Base-by-base conservation (phyloP, 75 land plant genomes). In the Adiantum capillusveneris region DNA sequence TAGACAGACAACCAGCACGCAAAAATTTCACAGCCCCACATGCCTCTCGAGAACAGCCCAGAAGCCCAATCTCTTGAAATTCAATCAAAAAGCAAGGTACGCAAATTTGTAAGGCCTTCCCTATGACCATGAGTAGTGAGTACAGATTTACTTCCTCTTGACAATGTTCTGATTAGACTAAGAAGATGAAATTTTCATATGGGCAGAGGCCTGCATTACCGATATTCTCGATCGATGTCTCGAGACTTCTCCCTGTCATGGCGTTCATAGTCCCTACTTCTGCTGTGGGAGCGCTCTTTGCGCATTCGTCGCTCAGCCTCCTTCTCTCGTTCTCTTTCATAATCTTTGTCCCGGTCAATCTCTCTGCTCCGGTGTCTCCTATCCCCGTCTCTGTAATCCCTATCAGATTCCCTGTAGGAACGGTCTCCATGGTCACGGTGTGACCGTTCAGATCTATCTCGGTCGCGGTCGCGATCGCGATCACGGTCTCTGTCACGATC, bases 201-300 rank as follows among this genome's bases (percentile, higher is more conserved):
- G n/a, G n/a, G n/a, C n/a, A n/a, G 83, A 28, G 63, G 70, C 0
- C 34, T 65, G 24, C 83, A 9, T 80, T 68, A 70, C 43, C 62
- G 65, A 7, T 44, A 42, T 28, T 30, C 65, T 22, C 65, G 11
- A 34, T 69, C 83, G 63, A 70, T 65, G 1, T 61, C 73, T 12
- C 65, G 41, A 14, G 62, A 66, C n/a, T 61, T 27, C 13, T 57
- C 65, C 58, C 70, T 66, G 6, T 69, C 79, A 46, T 68, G 41
- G 28, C 67, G 61, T 25, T 53, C 57, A n/a, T 64, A 45, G 19
- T 52, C 37, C 17, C 68, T 46, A 28, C 58, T 70, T 54, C 60
- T 56, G 11, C 58, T 57, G 16, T 63, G 49, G 5, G 49, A 31
- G 5, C 42, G 18, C 13, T 34, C 37, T 34, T 34, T 34, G 37